Evolutionary conservation across 2,329 filamentous ascomycete species (phyloP), one percentile per base, ranked within the genome.

Genomic region (Endothia cerciana): DNA sequence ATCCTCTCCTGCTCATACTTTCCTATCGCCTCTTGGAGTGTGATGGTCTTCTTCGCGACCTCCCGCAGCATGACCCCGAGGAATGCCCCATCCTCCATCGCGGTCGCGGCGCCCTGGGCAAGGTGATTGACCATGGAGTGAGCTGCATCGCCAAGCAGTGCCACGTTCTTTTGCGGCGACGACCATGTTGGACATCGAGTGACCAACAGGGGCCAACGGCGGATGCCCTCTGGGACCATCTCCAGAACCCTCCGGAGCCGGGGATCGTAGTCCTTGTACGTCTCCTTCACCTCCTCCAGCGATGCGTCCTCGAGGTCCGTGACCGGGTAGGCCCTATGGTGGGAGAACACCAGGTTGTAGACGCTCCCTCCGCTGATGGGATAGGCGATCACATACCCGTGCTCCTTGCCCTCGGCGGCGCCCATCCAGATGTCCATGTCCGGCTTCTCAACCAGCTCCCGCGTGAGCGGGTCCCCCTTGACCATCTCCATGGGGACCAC

Each of bases 381-480:
- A 66, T 82, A 82, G 3, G 78, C 78, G 60, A 83, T 82, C 69
- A 81, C 80, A 65, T 81, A 80, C 2, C 73, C 70, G 15, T 74
- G 73, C 4, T 72, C 66, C 30, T 56, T 55, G 8, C 61, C 61
- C 40, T 57, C 61, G 17, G 53, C 43, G 1, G 61, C 51, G 25
- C 77, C 72, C 73, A 82, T 74, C 81, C 81, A 83, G 17, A 81
- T 79, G 63, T 82, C 79, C 70, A 83, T 81, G 10, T 78, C 80
- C 6, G 74, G 72, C 63, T 78, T 74, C 30, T 75, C 74, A 8
- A 79, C 73, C 15, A 81, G 72, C 30, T 74, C 72, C 28, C 74
- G 75, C 2, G 81, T 73, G 33, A 80, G 65, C 1, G 79, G 78
- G 65, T 83, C 81, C 49, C 76, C 70, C 17, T 76, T 72, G 56